Evolutionary conservation across 2,329 filamentous ascomycete species (phyloP).

Genomic region (Fusarium haematococcum): DNA sequence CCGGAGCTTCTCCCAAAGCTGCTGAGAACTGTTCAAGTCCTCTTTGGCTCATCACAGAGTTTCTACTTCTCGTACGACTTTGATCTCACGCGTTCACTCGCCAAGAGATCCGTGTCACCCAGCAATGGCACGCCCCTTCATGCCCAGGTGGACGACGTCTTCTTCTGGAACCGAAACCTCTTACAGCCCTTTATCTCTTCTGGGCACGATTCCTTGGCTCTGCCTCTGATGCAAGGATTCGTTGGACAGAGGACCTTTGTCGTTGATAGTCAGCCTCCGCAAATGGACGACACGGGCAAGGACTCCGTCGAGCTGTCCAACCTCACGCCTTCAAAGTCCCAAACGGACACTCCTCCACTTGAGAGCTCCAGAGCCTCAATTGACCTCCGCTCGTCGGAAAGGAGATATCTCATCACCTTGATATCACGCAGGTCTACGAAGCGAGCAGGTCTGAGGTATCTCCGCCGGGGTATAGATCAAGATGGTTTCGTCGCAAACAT

Average conservation of each 20-base stretch:
- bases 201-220: constrained; percentile 76
- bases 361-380: constrained; percentile 47
- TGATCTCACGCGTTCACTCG: constrained; percentile 81
- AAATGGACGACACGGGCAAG: constrained; percentile 59
- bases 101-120: constrained; percentile 44
- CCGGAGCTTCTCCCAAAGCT: constrained; percentile 81
- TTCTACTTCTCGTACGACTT: constrained; percentile 98
- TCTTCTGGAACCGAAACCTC: constrained; percentile 92
- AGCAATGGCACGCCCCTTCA: constrained; percentile 68
- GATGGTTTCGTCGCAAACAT: constrained; percentile 88
- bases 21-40: constrained; percentile 82
- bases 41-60: constrained; percentile 84
- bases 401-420: constrained; percentile 82
- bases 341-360: constrained; percentile 38
- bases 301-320: constrained; percentile 61
- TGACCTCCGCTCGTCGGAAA: constrained; percentile 62
- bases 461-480: constrained; percentile 91
- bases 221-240: constrained; percentile 94
- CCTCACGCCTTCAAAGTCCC: constrained; percentile 48
- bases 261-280: constrained; percentile 72
- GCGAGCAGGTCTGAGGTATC: constrained; percentile 88
- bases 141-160: constrained; percentile 79
- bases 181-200: constrained; percentile 78
- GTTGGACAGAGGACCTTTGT: constrained; percentile 87
- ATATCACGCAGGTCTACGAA: constrained; percentile 91